Percentiles rank a stretch among this genome's conserved stretches.
Conservation (phyloP, 1,284 basidiomycete genomes). For the Amylostereum chailletii region DNA sequence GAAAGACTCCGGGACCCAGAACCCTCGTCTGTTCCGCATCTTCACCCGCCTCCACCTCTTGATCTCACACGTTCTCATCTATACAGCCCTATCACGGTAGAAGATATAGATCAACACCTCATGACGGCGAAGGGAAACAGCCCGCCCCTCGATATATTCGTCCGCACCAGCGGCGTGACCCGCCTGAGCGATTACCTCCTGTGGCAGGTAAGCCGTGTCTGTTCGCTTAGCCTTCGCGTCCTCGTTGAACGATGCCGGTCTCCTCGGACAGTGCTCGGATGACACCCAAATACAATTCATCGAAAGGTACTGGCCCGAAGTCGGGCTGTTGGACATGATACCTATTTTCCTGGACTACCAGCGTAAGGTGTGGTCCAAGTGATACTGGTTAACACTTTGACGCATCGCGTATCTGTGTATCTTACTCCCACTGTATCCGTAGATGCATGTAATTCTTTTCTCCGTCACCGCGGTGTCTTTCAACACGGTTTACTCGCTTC, state of each 20-base stretch:
- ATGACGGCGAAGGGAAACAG: slow-evolving; percentile 61
- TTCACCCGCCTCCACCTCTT: not conserved
- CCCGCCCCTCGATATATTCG: slow-evolving; percentile 83
- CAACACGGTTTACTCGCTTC: no score
- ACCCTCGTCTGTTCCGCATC: no score
- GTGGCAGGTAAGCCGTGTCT: slow-evolving; percentile 70
- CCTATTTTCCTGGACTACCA: slow-evolving; percentile 86
- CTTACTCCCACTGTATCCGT: not conserved
- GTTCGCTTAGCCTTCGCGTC: not conserved
- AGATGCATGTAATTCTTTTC: no score
- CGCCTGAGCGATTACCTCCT: slow-evolving; percentile 89
- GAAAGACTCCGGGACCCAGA: slow-evolving; percentile 17
- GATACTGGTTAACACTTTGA: not conserved
- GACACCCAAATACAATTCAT: slow-evolving; percentile 89
- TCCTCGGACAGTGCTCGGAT: slow-evolving; percentile 54
- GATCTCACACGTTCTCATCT: slow-evolving; percentile 9
- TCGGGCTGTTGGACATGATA: slow-evolving; percentile 81
- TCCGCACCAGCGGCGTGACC: slow-evolving; percentile 89
- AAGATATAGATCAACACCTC: slow-evolving; percentile 57
- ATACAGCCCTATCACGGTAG: slow-evolving; percentile 51
- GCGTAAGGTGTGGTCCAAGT: slow-evolving; percentile 49
- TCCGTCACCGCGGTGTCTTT: no score
- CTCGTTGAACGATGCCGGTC: not conserved
- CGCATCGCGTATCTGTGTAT: not conserved
- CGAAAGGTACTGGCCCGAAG: slow-evolving; percentile 91